phyloP scores from a whole-genome alignment of 169 alveolate genomes.

The Neospora caninum region DNA sequence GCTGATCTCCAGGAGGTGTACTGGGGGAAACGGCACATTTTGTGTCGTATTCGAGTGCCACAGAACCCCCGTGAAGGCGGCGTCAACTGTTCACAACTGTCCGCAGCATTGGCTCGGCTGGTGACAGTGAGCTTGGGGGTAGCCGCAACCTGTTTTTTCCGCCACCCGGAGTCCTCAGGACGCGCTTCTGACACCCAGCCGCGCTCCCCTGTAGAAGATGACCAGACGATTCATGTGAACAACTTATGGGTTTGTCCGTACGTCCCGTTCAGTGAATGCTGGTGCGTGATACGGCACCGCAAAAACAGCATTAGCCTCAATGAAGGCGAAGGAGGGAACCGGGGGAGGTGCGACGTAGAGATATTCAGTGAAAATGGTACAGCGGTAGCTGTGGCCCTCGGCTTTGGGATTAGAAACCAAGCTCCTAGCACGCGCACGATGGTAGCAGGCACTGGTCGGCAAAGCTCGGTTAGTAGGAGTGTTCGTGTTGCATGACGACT shows the following conservation, averaged over 20 bases:
- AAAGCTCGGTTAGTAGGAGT: neutral
- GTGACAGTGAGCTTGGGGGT: neutral
- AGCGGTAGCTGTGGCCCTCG: neutral
- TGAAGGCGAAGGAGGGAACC: neutral
- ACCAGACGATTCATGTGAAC: neutral
- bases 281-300: neutral
- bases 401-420: neutral
- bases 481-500: neutral
- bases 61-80: neutral
- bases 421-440: too few relatives aligned
- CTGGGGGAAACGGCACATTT: neutral
- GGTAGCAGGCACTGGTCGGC: too few relatives aligned
- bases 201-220: neutral
- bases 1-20: neutral
- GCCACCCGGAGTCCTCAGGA: neutral
- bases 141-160: neutral
- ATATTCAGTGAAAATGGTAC: neutral
- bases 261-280: slow-evolving; percentile 14
- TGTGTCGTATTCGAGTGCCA: slow-evolving; percentile 12
- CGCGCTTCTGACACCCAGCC: neutral
- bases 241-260: neutral
- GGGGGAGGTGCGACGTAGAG: neutral
- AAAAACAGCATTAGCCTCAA: neutral
- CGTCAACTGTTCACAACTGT: neutral
- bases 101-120: neutral